Evolutionary conservation across 2,329 filamentous ascomycete species (phyloP).

Genomic region (Aspergillus novofumigatus): DNA sequence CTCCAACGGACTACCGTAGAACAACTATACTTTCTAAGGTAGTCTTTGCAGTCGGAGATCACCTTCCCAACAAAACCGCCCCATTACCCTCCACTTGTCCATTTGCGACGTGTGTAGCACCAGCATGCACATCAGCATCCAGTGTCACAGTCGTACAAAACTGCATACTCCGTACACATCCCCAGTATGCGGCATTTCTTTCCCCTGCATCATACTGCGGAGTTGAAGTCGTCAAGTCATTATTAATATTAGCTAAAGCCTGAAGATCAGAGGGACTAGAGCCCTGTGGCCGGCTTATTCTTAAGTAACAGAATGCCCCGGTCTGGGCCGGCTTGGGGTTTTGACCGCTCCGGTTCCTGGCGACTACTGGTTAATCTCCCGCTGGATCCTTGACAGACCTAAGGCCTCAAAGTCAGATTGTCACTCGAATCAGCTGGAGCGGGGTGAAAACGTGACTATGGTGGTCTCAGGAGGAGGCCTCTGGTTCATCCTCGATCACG

Average conservation of each 20-base stretch:
- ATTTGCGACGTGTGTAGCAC: neutral
- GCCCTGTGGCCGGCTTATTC: neutral
- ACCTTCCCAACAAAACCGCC: neutral
- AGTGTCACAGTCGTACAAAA: neutral
- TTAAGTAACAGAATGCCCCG: neutral
- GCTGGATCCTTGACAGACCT: neutral
- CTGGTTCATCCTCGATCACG: neutral
- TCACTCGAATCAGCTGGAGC: neutral
- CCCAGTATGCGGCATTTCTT: neutral
- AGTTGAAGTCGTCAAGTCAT: neutral
- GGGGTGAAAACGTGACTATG: too few species aligned
- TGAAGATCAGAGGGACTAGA: neutral
- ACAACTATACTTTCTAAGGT: neutral
- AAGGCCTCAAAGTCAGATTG: neutral
- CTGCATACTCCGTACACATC: neutral
- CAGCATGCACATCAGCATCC: neutral
- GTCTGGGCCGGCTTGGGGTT: neutral
- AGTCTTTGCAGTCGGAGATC: neutral
- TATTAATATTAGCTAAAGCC: neutral
- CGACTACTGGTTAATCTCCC: neutral
- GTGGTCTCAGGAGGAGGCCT: neutral
- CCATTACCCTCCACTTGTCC: neutral
- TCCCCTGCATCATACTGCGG: neutral
- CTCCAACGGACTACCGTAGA: neutral
- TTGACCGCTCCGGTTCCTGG: neutral